These are phyloP conservation scores for Mentha longifolia DNA, from an alignment of 257 asterid species.

Conservation along the genomic window DNA sequence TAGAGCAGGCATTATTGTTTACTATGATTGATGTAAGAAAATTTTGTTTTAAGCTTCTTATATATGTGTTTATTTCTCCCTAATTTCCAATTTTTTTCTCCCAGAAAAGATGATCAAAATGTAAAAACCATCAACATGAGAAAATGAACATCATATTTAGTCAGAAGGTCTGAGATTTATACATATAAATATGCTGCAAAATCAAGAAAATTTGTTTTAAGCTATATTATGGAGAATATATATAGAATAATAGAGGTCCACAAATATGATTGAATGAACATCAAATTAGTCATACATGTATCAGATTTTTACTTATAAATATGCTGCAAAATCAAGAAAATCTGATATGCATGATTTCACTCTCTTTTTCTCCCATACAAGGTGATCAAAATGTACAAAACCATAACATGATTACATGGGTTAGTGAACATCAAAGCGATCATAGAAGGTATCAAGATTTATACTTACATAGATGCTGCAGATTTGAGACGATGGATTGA, in stretches of 20 bases:
- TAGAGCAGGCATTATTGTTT: constrained; percentile 6
- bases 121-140: not conserved
- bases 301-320: not conserved
- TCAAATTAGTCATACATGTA: too few relatives aligned
- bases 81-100: not conserved
- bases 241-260: not conserved
- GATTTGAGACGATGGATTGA: not conserved
- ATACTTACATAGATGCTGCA: not conserved
- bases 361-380: too few relatives aligned
- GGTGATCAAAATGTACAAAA: too few relatives aligned
- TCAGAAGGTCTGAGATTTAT: too few relatives aligned
- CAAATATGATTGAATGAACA: not conserved
- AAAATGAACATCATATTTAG: too few relatives aligned
- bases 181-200: not conserved
- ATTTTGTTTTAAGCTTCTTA: not conserved
- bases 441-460: not conserved
- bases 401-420: too few relatives aligned
- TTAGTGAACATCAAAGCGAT: not conserved
- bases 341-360: too few relatives aligned
- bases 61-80: not conserved
- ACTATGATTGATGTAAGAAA: not conserved
- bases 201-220: too few relatives aligned
- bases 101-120: not conserved
- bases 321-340: not conserved
- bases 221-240: too few relatives aligned